Evolutionary conservation across 176 grass and related monocot genomes (phyloP), one percentile per base, ranked within the genome.

Genomic region (Bothriochloa decipiens): DNA sequence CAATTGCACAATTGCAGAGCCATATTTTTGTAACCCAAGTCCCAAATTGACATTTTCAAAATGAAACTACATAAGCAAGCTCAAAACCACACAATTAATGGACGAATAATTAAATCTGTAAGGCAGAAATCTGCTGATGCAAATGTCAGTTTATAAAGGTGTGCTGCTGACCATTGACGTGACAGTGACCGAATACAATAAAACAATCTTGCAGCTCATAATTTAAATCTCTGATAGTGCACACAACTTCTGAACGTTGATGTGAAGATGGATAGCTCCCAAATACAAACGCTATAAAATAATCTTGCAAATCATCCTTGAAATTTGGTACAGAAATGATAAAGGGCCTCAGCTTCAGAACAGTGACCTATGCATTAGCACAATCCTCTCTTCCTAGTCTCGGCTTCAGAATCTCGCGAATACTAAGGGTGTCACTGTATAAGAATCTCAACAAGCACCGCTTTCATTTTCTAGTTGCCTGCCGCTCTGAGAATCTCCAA

Each of bases 351-450:
- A 62, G 43, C 39, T 79, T 70, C 39, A 61, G 20, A 77, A 32
- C 16, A 52, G 29, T 20, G 29, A 7, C 4, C 61, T 63, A 6
- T 78, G 41, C 80, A 71, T 11, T 43, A 11, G 11, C 7, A 22
- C 52, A 57, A 9, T 20, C 20, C 90, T 78, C 83, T 82, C 82
- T 85, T 82, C 76, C 45, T 92, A 18, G 68, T 73, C 41, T 82
- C 71, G 74, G 65, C 67, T 74, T 84, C n/a, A 79, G 47, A 61
- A 46, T 52, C 36, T 80, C 63, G 72, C 8, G 42, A 29, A 63
- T 70, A 72, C 23, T 37, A 35, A 42, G 3, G 49, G 36, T 83
- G 23, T 68, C 72, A 68, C 29, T 32, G 29, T 32, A 32, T 32
- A 32, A 32, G 65, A 10, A 83, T 10, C 28, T 70, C 68, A 72